Percentiles rank a stretch among this genome's conserved stretches.
These are phyloP conservation scores for Malus hybrid DNA, from an alignment of 331 rosid genomes.

Conservation along the genomic window DNA sequence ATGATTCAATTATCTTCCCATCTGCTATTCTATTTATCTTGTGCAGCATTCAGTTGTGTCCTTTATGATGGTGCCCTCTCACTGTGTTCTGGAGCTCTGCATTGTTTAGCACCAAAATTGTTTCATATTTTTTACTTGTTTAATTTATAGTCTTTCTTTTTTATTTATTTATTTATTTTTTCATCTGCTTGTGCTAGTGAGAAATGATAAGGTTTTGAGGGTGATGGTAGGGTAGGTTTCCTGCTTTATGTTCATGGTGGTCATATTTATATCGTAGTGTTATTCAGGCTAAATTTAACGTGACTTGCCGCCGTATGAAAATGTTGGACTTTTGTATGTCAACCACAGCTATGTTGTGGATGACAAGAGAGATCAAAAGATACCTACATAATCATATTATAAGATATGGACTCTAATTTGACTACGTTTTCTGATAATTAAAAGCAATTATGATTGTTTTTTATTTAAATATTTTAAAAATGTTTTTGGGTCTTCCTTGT, in stretches of 20 bases:
- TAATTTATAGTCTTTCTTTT: too few species aligned
- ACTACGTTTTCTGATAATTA: too few species aligned
- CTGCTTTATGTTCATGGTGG: not conserved
- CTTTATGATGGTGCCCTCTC: not conserved
- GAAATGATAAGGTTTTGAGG: not conserved
- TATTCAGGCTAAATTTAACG: not conserved
- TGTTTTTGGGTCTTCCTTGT: too few species aligned
- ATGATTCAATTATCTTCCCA: conserved; percentile 21
- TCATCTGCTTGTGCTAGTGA: not conserved
- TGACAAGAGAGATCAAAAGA: not conserved
- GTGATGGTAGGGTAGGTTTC: not conserved
- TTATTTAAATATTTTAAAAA: too few species aligned
- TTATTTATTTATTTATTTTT: too few species aligned
- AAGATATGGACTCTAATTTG: too few species aligned
- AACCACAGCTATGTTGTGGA: too few species aligned
- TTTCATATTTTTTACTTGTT: too few species aligned
- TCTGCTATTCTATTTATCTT: not conserved
- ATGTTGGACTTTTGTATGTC: not conserved
- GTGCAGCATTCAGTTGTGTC: not conserved
- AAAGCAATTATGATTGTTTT: not conserved
- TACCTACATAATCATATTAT: not conserved
- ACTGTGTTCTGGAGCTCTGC: not conserved
- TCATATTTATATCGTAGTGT: not conserved
- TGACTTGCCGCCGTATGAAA: not conserved
- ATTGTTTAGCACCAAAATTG: not conserved